Evolutionary conservation across 1,284 basidiomycete genomes (phyloP).

Genomic region (Apiotrichum gracile): DNA sequence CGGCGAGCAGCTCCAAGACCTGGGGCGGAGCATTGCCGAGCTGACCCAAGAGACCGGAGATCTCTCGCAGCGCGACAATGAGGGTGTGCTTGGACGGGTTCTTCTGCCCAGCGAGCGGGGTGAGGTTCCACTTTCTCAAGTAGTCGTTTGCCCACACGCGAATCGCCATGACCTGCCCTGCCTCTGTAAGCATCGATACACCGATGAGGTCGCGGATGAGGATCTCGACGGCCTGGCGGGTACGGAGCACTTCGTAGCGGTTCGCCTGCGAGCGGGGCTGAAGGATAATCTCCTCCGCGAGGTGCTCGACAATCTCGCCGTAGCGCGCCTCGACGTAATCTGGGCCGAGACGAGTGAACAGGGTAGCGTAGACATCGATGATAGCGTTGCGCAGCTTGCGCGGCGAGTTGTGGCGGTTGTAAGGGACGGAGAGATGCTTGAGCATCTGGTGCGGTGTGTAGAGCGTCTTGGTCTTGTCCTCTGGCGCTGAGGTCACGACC

Average conservation of each 20-base stretch:
- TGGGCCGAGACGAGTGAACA: constrained; percentile 69
- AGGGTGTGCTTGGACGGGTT: constrained; percentile 68
- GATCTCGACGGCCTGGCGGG: constrained; percentile 67
- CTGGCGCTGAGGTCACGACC: constrained; percentile 50
- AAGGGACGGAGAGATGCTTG: constrained; percentile 64
- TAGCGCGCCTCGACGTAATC: constrained; percentile 81
- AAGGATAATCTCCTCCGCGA: constrained; percentile 69
- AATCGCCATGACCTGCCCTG: constrained; percentile 85
- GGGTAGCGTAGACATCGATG: constrained; percentile 78
- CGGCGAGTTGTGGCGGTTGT: constrained; percentile 65
- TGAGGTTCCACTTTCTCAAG: constrained; percentile 78
- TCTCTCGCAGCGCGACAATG: constrained; percentile 72
- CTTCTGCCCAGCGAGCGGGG: constrained; percentile 77
- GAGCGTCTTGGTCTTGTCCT: constrained; percentile 64
- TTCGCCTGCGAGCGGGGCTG: constrained; percentile 53
- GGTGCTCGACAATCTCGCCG: constrained; percentile 66
- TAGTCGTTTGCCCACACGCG: constrained; percentile 75
- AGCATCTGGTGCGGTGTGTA: constrained; percentile 78
- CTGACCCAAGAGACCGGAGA: constrained; percentile 77
- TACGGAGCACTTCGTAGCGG: constrained; percentile 68
- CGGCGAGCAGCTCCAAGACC: constrained; percentile 80
- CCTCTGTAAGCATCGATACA: constrained; percentile 80
- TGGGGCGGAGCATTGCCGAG: constrained; percentile 86
- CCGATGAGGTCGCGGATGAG: constrained; percentile 81
- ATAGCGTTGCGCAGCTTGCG: constrained; percentile 74